Conservation (phyloP, 805 yeast genomes). For the Candida maesae region DNA sequence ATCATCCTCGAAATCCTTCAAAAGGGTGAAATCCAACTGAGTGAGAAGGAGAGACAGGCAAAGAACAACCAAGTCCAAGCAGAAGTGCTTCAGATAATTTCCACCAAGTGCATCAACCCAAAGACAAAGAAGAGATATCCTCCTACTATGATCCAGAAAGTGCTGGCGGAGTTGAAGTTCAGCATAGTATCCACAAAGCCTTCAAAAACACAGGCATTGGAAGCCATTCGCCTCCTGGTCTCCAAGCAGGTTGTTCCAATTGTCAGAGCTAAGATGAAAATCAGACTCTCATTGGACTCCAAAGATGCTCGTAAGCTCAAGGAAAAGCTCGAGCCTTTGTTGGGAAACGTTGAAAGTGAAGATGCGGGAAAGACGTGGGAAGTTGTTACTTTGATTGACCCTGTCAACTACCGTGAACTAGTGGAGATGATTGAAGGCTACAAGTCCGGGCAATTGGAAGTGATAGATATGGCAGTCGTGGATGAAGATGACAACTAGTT, state of each 20-base stretch:
- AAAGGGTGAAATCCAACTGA: slow-evolving; percentile 92
- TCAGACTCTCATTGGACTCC: slow-evolving; percentile 56
- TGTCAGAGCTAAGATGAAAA: slow-evolving; percentile 90
- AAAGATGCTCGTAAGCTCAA: slow-evolving; percentile 46
- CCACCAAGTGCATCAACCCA: slow-evolving; percentile 91
- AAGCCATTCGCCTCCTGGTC: slow-evolving; percentile 77
- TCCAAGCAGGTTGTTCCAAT: slow-evolving; percentile 85
- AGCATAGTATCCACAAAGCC: slow-evolving; percentile 70
- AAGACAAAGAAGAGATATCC: slow-evolving; percentile 87
- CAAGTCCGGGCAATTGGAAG: slow-evolving; percentile 69
- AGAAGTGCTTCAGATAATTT: slow-evolving; percentile 76
- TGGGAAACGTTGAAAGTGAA: slow-evolving; percentile 41
- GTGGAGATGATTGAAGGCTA: slow-evolving; percentile 52
- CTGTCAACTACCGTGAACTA: slow-evolving; percentile 71
- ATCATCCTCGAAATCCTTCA: slow-evolving; percentile 78
- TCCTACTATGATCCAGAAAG: slow-evolving; percentile 89
- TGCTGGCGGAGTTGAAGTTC: slow-evolving; percentile 71
- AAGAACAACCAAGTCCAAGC: slow-evolving; percentile 70
- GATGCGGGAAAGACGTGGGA: slow-evolving; percentile 46
- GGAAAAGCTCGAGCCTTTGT: slow-evolving; percentile 39
- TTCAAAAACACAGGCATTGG: slow-evolving; percentile 86
- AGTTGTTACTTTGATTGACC: slow-evolving; percentile 73
- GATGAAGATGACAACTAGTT: slow-evolving; percentile 44
- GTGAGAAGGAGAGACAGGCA: slow-evolving; percentile 86
- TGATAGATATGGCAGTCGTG: slow-evolving; percentile 85